phyloP scores from a whole-genome alignment of 75 land plant genomes.

The Adiantum capillusveneris region DNA sequence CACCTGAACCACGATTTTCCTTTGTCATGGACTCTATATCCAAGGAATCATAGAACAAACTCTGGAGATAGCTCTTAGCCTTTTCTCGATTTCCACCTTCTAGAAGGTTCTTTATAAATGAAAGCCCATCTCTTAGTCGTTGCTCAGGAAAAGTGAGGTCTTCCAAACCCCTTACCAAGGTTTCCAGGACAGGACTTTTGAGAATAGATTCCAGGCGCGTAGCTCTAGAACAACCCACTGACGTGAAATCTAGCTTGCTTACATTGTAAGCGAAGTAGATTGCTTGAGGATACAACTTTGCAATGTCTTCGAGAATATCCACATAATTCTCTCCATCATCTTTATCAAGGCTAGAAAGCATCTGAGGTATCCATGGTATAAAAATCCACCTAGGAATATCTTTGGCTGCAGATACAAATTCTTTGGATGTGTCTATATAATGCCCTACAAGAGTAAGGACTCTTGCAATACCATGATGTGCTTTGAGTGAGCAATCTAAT shows the following conservation, averaged over 20 bases:
- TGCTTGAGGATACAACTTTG: conserved; percentile 35
- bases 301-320: conserved; percentile 33
- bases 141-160: conserved; percentile 48
- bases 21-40: conserved; percentile 27
- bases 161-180: conserved; percentile 29
- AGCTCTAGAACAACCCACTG: conserved; percentile 19
- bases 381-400: conserved; percentile 36
- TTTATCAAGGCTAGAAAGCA: conserved; percentile 36
- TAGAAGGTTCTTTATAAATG: conserved; percentile 14
- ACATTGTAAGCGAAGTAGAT: conserved; percentile 41
- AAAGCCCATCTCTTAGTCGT: conserved; percentile 29
- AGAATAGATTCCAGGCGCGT: conserved; percentile 12
- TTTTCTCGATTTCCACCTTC: conserved; percentile 16
- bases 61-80: conserved; percentile 20
- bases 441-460: conserved; percentile 30
- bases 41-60: conserved; percentile 28
- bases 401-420: conserved; percentile 13
- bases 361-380: conserved; percentile 46
- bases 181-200: conserved; percentile 24
- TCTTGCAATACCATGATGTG: conserved; percentile 46
- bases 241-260: conserved; percentile 32
- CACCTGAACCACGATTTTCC: conserved; percentile 26
- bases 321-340: conserved; percentile 32
- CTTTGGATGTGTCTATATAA: conserved; percentile 25
- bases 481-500: conserved; percentile 22